Conservation (phyloP, 441 rosid species). For the Isatis lusitanica region DNA sequence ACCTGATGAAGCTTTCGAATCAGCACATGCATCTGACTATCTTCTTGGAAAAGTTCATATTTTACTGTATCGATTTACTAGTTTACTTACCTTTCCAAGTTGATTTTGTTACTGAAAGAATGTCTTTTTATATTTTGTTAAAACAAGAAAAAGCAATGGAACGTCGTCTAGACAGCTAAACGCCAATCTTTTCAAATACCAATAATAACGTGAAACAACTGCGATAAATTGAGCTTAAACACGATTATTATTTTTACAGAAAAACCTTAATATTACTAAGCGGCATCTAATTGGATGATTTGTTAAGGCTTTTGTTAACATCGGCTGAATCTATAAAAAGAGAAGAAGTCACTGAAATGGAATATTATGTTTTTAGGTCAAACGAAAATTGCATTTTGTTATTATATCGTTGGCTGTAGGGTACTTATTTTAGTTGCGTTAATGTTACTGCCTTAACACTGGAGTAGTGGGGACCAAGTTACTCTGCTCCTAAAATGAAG, state of each 20-base stretch:
- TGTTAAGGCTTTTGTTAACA: background rate
- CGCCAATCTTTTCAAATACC: background rate
- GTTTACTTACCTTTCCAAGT: too few species aligned
- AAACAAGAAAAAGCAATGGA: background rate
- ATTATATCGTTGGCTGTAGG: background rate
- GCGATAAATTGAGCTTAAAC: background rate
- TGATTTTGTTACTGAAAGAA: background rate
- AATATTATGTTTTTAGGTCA: background rate
- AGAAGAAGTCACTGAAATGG: background rate
- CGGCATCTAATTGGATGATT: background rate
- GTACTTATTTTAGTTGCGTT: background rate
- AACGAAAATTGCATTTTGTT: background rate
- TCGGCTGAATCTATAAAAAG: background rate
- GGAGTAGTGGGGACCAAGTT: background rate
- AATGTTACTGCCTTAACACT: background rate
- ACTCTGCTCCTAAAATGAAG: background rate
- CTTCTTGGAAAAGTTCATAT: too few species aligned
- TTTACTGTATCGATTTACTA: too few species aligned
- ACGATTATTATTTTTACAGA: too few species aligned
- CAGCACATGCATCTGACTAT: too few species aligned
- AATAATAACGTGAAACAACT: background rate
- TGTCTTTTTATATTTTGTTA: background rate
- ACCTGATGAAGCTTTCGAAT: background rate
- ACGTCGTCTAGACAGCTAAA: background rate
- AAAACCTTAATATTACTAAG: background rate